These are phyloP conservation scores for Phytopythium aichiense DNA, from an alignment of 352 stramenopile genomes.

Conservation along the genomic window DNA sequence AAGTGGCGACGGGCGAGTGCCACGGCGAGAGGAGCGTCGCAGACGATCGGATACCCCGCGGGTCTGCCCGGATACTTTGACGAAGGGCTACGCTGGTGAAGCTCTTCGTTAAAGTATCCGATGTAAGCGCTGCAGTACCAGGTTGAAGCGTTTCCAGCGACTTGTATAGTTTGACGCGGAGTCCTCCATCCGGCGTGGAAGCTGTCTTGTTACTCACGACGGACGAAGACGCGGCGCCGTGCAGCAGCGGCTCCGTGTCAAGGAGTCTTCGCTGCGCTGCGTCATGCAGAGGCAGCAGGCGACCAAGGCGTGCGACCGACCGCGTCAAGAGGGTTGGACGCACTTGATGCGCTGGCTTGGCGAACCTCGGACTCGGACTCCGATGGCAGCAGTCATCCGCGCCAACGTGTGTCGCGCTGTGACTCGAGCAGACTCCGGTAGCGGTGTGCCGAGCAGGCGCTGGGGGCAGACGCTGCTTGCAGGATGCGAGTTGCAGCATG, in stretches of 20 bases:
- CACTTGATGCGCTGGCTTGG: too few species aligned
- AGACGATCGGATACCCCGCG: not conserved
- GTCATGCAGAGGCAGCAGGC: too few species aligned
- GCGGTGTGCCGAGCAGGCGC: not conserved
- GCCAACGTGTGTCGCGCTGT: not conserved
- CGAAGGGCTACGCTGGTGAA: not conserved
- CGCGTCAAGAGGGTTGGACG: too few species aligned
- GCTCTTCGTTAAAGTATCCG: not conserved
- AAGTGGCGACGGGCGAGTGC: not conserved
- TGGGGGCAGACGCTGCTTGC: not conserved
- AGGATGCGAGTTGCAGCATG: not conserved
- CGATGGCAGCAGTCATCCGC: not conserved
- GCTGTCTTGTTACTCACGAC: constrained; percentile 7
- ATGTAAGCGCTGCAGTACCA: not conserved
- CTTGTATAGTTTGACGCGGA: not conserved
- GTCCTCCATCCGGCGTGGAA: not conserved
- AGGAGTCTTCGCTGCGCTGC: too few species aligned
- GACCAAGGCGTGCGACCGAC: too few species aligned
- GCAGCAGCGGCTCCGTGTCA: not conserved
- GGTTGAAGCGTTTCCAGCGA: not conserved
- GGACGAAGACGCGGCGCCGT: not conserved
- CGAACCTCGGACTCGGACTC: too few species aligned
- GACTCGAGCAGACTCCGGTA: too few species aligned
- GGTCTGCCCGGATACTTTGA: not conserved
- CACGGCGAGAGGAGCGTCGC: not conserved